These are phyloP conservation scores for Carpinus fangiana DNA, from an alignment of 306 rosid species.

Conservation along the genomic window DNA sequence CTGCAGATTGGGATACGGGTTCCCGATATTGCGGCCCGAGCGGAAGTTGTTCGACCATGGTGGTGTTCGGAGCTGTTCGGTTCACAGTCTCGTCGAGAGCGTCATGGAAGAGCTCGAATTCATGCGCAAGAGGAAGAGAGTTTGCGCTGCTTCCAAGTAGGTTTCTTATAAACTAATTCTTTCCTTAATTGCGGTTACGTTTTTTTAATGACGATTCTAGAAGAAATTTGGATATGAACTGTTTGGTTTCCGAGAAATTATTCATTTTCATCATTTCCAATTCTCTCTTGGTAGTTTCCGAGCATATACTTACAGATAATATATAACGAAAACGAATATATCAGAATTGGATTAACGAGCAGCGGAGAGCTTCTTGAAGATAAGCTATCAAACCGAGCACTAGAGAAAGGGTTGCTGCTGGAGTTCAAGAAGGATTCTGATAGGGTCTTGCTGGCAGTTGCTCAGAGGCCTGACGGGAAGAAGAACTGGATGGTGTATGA, in stretches of 20 bases:
- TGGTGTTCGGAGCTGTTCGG: constrained; percentile 40
- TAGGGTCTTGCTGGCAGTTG: constrained; percentile 74
- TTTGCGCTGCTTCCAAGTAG: constrained; percentile 58
- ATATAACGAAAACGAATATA: neutral
- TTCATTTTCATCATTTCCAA: neutral
- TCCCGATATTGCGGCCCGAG: constrained; percentile 18
- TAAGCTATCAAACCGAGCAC: constrained; percentile 54
- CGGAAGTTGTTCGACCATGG: constrained; percentile 34
- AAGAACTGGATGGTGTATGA: constrained; percentile 99
- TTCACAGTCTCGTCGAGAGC: constrained; percentile 57
- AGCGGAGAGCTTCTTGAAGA: constrained; percentile 64
- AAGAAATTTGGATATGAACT: neutral
- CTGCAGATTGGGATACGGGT: constrained; percentile 26
- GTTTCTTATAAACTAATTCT: neutral
- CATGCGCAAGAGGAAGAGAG: constrained; percentile 45
- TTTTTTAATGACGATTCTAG: neutral
- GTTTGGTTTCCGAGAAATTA: constrained; percentile 17
- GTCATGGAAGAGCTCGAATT: constrained; percentile 67
- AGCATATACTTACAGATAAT: neutral
- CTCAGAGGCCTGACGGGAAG: constrained; percentile 95
- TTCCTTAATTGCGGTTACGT: neutral
- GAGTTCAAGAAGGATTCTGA: constrained; percentile 96
- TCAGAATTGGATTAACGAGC: constrained; percentile 52
- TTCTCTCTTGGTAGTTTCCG: neutral
- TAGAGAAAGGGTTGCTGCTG: constrained; percentile 74